Evolutionary conservation across 176 grass and related monocot species (phyloP).

Genomic region (Ampelocalamus luodianensis): DNA sequence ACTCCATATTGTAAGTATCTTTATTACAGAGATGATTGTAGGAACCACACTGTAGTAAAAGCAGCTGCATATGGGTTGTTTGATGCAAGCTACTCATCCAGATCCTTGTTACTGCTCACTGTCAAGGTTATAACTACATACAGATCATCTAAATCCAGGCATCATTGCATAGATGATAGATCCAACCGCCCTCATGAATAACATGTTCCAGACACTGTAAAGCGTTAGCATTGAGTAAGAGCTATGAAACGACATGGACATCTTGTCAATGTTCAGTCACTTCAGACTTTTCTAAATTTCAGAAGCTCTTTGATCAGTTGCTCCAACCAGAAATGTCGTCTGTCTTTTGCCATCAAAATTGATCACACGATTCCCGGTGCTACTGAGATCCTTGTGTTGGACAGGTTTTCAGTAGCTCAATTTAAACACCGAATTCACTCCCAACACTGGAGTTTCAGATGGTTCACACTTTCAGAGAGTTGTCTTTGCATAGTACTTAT

Average conservation of each 20-base stretch:
- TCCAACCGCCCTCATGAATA: conserved; percentile 54
- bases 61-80: conserved; percentile 33
- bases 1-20: not conserved
- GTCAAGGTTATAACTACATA: conserved; percentile 26
- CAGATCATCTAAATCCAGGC: conserved; percentile 49
- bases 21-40: not conserved
- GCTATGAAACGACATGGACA: not conserved
- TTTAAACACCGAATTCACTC: not conserved
- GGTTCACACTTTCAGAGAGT: not conserved
- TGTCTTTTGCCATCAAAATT: not conserved
- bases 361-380: not conserved
- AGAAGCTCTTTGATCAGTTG: conserved; percentile 1
- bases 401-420: not conserved
- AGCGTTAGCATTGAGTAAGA: not conserved
- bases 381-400: not conserved
- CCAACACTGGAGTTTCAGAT: not conserved
- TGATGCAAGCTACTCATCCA: conserved; percentile 8
- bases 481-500: not conserved
- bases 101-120: not conserved
- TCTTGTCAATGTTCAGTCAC: not conserved
- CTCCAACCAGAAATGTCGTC: not conserved
- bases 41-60: not conserved
- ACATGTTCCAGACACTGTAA: not conserved
- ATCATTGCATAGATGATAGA: conserved; percentile 29
- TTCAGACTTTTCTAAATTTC: not conserved